Percentiles rank a stretch among this genome's conserved stretches.
Conservation (phyloP, 2,329 filamentous ascomycete species). For the Tolypocladium pustulatum region DNA sequence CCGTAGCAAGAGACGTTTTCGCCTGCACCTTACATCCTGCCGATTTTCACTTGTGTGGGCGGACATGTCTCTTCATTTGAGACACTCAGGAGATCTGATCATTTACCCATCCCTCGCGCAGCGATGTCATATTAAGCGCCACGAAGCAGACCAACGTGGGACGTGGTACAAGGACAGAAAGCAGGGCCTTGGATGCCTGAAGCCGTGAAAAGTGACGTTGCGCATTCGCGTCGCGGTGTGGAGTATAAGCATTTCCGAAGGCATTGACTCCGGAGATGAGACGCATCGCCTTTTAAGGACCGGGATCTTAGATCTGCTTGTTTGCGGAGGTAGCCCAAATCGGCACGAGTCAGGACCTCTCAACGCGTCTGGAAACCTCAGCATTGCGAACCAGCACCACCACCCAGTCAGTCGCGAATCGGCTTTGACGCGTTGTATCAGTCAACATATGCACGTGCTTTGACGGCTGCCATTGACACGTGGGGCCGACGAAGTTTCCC, state of each 20-base stretch:
- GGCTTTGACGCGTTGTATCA: neutral
- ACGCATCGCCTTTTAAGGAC: constrained; percentile 14
- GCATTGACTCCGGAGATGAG: constrained; percentile 29
- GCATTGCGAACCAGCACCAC: neutral
- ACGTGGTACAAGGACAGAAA: neutral
- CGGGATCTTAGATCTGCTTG: neutral
- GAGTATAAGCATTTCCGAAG: neutral
- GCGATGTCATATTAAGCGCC: neutral
- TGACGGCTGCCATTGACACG: neutral
- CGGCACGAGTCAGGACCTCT: neutral
- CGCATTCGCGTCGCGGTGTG: neutral
- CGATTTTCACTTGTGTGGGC: neutral
- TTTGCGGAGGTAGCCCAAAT: neutral
- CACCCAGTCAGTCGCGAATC: neutral
- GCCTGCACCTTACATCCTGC: neutral
- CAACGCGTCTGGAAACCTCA: neutral
- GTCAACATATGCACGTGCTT: neutral
- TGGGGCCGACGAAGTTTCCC: neutral
- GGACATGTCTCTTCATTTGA: neutral
- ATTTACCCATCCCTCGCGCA: neutral
- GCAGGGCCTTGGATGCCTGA: neutral
- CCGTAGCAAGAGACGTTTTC: neutral
- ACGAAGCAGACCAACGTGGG: neutral
- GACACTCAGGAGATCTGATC: neutral
- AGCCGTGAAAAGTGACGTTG: neutral